phyloP scores from a whole-genome alignment of 140 eudicot genomes.

The Oenanthe javanica region DNA sequence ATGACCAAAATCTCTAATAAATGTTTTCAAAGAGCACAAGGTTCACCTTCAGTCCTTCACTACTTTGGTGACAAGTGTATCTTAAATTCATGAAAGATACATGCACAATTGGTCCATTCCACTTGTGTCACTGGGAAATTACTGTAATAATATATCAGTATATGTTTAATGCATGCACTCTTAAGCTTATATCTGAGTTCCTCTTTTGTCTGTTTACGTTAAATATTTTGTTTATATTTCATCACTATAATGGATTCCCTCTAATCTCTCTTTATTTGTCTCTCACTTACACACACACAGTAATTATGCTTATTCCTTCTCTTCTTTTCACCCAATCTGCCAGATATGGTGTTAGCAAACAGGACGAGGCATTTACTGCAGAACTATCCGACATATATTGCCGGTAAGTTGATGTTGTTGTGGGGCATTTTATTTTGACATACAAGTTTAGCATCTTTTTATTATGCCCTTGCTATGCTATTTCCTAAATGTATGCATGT shows the following conservation, averaged over 20 bases:
- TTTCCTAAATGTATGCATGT: neutral
- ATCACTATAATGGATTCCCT: neutral
- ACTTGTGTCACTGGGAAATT: neutral
- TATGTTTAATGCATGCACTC: neutral
- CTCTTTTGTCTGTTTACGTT: neutral
- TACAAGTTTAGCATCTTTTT: neutral
- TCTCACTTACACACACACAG: neutral
- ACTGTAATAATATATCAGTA: neutral
- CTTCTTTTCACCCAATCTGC: neutral
- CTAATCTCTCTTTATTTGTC: neutral
- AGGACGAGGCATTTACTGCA: conserved; percentile 75
- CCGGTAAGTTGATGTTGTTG: conserved; percentile 42
- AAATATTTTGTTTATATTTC: neutral
- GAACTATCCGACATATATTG: conserved; percentile 83
- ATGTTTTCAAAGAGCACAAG: neutral
- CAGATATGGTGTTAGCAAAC: conserved; percentile 96
- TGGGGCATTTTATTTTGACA: neutral
- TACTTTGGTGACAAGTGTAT: neutral
- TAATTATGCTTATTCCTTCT: neutral
- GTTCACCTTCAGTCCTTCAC: neutral
- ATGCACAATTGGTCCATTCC: neutral
- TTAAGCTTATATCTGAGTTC: neutral
- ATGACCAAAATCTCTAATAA: neutral
- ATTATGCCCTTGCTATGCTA: neutral
- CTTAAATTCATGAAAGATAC: neutral